Conservation (phyloP, 208 protist genomes). For the Trypanosoma grayi region DNA sequence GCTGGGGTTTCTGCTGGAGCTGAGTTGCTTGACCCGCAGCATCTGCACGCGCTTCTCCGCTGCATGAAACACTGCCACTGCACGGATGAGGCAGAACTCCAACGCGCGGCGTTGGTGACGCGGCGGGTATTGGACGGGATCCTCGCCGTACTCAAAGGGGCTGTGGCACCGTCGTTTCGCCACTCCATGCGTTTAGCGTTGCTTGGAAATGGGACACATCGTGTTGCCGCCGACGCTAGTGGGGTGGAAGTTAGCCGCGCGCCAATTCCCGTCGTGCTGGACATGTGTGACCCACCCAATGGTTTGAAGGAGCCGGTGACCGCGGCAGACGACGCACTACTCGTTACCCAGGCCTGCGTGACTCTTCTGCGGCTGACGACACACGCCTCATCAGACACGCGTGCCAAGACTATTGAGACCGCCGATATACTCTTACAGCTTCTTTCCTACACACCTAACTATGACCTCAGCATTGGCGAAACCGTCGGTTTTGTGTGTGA, state of each 20-base stretch:
- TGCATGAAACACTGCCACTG: background rate
- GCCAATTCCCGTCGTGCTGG: constrained; percentile 22
- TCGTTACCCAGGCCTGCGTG: constrained; percentile 25
- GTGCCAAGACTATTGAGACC: constrained; percentile 12
- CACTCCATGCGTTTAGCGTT: constrained; percentile 7
- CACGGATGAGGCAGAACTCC: constrained; percentile 5
- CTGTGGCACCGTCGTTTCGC: constrained; percentile 5
- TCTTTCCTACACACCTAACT: constrained; percentile 49
- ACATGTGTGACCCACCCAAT: constrained; percentile 33
- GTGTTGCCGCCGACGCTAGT: background rate
- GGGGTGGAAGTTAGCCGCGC: background rate
- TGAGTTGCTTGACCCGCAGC: constrained; percentile 17
- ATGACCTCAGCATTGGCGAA: constrained; percentile 32
- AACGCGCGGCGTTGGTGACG: constrained; percentile 1
- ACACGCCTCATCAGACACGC: background rate
- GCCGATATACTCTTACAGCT: constrained; percentile 27
- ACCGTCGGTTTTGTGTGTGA: constrained; percentile 29
- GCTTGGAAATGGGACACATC: background rate
- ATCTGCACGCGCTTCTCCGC: constrained; percentile 6
- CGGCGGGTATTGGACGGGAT: constrained; percentile 7
- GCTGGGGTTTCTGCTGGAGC: background rate
- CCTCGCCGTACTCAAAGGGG: constrained; percentile 3
- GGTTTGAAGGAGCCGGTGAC: constrained; percentile 42
- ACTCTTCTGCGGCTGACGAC: constrained; percentile 10
- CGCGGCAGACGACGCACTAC: constrained; percentile 36